Conservation (phyloP, 768 basidiomycete genomes). For the Panus rudis region DNA sequence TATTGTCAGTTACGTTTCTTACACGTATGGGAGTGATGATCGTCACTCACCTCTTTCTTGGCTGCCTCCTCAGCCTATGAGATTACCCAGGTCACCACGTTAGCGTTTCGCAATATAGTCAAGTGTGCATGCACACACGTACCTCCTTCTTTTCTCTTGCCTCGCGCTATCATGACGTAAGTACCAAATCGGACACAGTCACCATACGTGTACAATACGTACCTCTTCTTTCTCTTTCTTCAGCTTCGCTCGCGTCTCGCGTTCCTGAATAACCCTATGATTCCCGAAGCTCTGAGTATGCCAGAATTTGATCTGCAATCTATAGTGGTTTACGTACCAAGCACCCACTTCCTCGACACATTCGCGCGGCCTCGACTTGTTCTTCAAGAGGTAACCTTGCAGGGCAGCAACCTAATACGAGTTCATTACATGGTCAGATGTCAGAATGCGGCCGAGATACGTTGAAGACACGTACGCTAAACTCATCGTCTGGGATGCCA, state of each 20-base stretch:
- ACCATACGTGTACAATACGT: slow-evolving; percentile 6
- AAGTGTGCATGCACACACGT: slow-evolving; percentile 4
- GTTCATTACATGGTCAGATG: neutral
- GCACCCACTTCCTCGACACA: slow-evolving; percentile 73
- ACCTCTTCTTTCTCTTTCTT: slow-evolving; percentile 73
- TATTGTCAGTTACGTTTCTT: slow-evolving; percentile 28
- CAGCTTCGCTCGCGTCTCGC: slow-evolving; percentile 76
- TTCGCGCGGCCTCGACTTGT: slow-evolving; percentile 84
- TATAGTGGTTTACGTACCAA: slow-evolving; percentile 40
- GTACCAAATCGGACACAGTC: neutral
- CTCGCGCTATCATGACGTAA: slow-evolving; percentile 46
- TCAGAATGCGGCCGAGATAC: neutral
- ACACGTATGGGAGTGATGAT: neutral
- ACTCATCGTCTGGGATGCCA: slow-evolving; percentile 79
- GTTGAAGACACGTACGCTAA: slow-evolving; percentile 53
- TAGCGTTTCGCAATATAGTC: neutral
- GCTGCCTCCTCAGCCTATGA: slow-evolving; percentile 53
- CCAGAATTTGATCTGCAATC: neutral
- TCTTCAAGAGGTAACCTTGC: slow-evolving; percentile 83
- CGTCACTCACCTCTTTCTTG: slow-evolving; percentile 47
- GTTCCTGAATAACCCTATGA: slow-evolving; percentile 61
- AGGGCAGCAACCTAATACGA: slow-evolving; percentile 62
- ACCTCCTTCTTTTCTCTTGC: slow-evolving; percentile 75
- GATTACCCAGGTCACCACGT: neutral
- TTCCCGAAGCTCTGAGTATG: neutral